Conservation (phyloP, 192 early-diverging fungal species). For the Rhizoclosmatium sp. region DNA sequence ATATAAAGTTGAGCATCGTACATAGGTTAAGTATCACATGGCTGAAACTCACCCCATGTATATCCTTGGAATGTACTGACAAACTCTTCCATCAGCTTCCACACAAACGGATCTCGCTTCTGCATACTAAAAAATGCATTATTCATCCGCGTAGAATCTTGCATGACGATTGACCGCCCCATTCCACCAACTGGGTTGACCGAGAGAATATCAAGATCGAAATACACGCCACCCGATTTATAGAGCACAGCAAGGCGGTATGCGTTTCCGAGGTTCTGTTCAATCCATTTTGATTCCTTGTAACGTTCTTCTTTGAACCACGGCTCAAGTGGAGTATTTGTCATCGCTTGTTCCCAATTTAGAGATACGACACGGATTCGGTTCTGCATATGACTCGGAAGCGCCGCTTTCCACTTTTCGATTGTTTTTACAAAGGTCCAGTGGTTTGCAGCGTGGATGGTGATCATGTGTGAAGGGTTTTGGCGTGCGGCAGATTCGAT, state of each 20-base stretch:
- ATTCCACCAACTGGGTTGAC: slow-evolving; percentile 42
- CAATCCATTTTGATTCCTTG: slow-evolving; percentile 39
- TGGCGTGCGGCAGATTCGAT: slow-evolving; percentile 42
- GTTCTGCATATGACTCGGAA: not conserved
- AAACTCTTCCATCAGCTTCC: slow-evolving; percentile 53
- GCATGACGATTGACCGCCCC: slow-evolving; percentile 35
- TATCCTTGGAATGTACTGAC: slow-evolving; percentile 42
- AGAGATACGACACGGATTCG: slow-evolving; percentile 18
- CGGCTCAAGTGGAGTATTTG: slow-evolving; percentile 40
- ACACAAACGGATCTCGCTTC: slow-evolving; percentile 38
- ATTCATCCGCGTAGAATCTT: slow-evolving; percentile 34
- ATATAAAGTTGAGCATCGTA: slow-evolving; percentile 12
- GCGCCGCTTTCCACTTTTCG: slow-evolving; percentile 23
- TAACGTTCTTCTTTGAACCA: slow-evolving; percentile 35
- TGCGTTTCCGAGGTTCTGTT: slow-evolving; percentile 52
- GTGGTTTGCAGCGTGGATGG: slow-evolving; percentile 35
- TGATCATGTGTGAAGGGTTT: slow-evolving; percentile 40
- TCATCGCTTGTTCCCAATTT: slow-evolving; percentile 29
- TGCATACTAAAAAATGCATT: slow-evolving; percentile 47
- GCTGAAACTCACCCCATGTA: slow-evolving; percentile 26
- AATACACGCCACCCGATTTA: slow-evolving; percentile 44
- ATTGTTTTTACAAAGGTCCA: slow-evolving; percentile 31
- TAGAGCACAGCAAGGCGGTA: slow-evolving; percentile 39
- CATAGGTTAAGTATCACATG: slow-evolving; percentile 3
- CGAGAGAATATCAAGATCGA: slow-evolving; percentile 50